phyloP scores from a whole-genome alignment of 805 yeast species.

The Lipomyces oligophaga region DNA sequence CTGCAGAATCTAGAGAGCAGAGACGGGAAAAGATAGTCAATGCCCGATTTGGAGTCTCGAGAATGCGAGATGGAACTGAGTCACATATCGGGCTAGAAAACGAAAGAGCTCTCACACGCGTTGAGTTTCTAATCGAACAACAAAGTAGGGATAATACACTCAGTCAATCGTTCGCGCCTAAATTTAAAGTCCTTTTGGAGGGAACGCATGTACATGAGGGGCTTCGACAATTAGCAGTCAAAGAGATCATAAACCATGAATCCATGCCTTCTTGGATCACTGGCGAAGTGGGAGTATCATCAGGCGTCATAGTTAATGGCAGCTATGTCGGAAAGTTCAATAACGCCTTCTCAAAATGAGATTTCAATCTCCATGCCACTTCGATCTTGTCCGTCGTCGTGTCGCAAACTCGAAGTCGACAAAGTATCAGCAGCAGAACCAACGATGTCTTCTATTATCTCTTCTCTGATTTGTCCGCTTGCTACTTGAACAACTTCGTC shows the following conservation, averaged over 20 bases:
- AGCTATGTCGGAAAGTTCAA: slow-evolving; percentile 1
- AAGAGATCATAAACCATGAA: slow-evolving; percentile 19
- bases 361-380: slow-evolving; percentile 24
- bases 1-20: background rate
- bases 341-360: slow-evolving; percentile 1
- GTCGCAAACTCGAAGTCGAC: slow-evolving; percentile 1
- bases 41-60: slow-evolving; percentile 20
- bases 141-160: background rate
- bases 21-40: slow-evolving; percentile 12
- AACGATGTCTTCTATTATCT: slow-evolving; percentile 38
- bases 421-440: too few relatives aligned
- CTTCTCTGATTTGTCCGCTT: slow-evolving; percentile 35
- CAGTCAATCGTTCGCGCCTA: slow-evolving; percentile 7
- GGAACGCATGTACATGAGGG: slow-evolving; percentile 29
- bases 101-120: slow-evolving; percentile 11
- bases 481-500: slow-evolving; percentile 36
- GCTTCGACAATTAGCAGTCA: slow-evolving; percentile 14
- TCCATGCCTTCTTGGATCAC: slow-evolving; percentile 29
- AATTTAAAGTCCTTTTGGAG: slow-evolving; percentile 15
- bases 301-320: slow-evolving; percentile 18
- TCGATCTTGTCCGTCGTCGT: background rate
- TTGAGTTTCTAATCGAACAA: slow-evolving; percentile 22
- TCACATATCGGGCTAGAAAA: slow-evolving; percentile 1
- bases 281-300: slow-evolving; percentile 26
- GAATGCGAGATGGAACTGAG: background rate